Conservation (phyloP, 2,329 filamentous ascomycete genomes). For the Diplocarpon mali region DNA sequence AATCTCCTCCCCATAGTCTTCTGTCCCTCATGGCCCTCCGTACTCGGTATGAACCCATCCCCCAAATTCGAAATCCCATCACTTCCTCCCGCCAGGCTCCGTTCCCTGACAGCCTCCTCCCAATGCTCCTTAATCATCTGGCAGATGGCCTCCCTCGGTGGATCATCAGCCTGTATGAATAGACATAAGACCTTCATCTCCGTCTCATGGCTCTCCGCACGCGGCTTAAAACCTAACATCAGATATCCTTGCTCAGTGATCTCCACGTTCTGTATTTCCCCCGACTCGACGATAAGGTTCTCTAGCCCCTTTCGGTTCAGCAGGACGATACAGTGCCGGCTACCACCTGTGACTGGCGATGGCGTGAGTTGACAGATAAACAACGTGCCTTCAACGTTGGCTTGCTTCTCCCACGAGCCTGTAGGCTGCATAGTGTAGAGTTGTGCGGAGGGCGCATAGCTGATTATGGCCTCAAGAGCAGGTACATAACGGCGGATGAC, state of each 20-base stretch:
- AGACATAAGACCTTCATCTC: slow-evolving; percentile 37
- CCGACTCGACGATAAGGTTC: slow-evolving; percentile 59
- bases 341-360: slow-evolving; percentile 29
- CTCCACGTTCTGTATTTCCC: slow-evolving; percentile 51
- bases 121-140: slow-evolving; percentile 22
- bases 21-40: slow-evolving; percentile 4
- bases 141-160: slow-evolving; percentile 28
- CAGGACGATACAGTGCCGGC: slow-evolving; percentile 50
- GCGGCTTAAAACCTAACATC: slow-evolving; percentile 8
- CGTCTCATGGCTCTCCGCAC: neutral
- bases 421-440: slow-evolving; percentile 69
- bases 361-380: slow-evolving; percentile 64
- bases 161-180: slow-evolving; percentile 42
- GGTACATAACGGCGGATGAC: slow-evolving; percentile 77
- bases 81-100: slow-evolving; percentile 2
- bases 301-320: slow-evolving; percentile 61
- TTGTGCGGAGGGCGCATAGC: slow-evolving; percentile 75
- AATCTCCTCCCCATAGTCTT: slow-evolving; percentile 18
- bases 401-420: slow-evolving; percentile 68
- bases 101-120: slow-evolving; percentile 16
- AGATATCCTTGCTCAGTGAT: slow-evolving; percentile 38
- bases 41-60: slow-evolving; percentile 6
- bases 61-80: slow-evolving; percentile 4
- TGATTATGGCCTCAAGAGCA: slow-evolving; percentile 59
- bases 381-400: slow-evolving; percentile 70